A percentile compares a stretch with the other conserved stretches of the same genome.
These are phyloP conservation scores for Saxophila tyrrhenica DNA, from an alignment of 495 filamentous ascomycete species.

Conservation along the genomic window DNA sequence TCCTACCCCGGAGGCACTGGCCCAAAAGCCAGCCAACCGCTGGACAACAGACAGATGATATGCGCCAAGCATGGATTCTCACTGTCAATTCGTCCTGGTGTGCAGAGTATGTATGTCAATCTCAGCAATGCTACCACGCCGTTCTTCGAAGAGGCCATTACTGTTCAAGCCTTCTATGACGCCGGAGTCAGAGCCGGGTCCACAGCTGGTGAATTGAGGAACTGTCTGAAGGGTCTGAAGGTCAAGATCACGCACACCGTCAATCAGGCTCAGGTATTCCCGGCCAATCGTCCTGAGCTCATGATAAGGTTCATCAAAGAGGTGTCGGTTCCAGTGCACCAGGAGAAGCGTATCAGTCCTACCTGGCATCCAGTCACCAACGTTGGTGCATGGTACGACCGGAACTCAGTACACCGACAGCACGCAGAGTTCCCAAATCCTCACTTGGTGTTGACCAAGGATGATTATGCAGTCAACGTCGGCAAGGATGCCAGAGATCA, in stretches of 20 bases:
- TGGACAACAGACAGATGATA: neutral
- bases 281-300: too few species aligned
- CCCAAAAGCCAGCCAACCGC: too few species aligned
- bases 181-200: neutral
- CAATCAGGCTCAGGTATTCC: too few species aligned
- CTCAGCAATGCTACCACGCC: slow-evolving; percentile 7
- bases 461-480: neutral
- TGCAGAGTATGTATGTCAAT: slow-evolving; percentile 1
- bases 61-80: neutral
- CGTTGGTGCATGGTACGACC: too few species aligned
- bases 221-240: slow-evolving; percentile 4
- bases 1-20: neutral
- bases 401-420: neutral
- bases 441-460: neutral
- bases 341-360: neutral
- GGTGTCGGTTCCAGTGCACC: neutral
- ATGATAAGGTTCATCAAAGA: neutral
- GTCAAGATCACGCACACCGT: slow-evolving; percentile 5
- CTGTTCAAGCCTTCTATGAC: neutral
- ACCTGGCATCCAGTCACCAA: too few species aligned
- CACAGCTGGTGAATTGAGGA: neutral
- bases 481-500: neutral
- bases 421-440: neutral
- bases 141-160: neutral
- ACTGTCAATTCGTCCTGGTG: slow-evolving; percentile 9